phyloP scores from a whole-genome alignment of 768 basidiomycete species.

The Tylopilus sp. region DNA sequence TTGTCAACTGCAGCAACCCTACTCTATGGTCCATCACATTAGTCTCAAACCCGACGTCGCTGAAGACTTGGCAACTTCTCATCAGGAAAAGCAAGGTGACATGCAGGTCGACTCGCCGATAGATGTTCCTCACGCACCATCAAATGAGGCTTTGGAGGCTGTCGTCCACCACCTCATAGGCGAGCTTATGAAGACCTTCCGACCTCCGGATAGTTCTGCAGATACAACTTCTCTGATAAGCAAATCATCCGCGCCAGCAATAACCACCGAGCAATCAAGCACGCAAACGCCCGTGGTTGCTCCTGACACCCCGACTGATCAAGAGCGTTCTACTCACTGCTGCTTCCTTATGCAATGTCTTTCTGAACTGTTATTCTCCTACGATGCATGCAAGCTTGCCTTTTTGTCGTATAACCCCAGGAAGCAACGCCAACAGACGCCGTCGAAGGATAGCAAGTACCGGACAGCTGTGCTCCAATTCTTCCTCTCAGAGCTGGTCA shows the following conservation, averaged over 20 bases:
- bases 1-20: slow-evolving; percentile 72
- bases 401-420: slow-evolving; percentile 79
- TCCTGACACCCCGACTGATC: slow-evolving; percentile 16
- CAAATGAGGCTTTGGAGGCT: slow-evolving; percentile 50
- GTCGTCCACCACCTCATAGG: slow-evolving; percentile 67
- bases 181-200: slow-evolving; percentile 66
- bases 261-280: slow-evolving; percentile 14
- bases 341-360: slow-evolving; percentile 90
- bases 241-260: slow-evolving; percentile 11
- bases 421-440: slow-evolving; percentile 49
- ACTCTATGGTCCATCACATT: slow-evolving; percentile 52
- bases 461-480: slow-evolving; percentile 71
- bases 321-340: slow-evolving; percentile 47
- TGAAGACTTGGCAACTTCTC: slow-evolving; percentile 9
- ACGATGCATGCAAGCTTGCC: slow-evolving; percentile 84
- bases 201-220: slow-evolving; percentile 37
- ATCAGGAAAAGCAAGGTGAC: slow-evolving; percentile 30
- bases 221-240: slow-evolving; percentile 12
- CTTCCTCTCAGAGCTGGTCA: slow-evolving; percentile 78
- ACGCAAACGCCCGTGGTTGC: slow-evolving; percentile 10
- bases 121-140: slow-evolving; percentile 22
- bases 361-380: slow-evolving; percentile 91
- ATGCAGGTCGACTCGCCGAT: slow-evolving; percentile 56
- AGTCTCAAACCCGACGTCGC: slow-evolving; percentile 45
- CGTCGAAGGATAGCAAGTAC: slow-evolving; percentile 68